phyloP scores from a whole-genome alignment of 1,139 yeast species.

The Yamadazyma blattariae region DNA sequence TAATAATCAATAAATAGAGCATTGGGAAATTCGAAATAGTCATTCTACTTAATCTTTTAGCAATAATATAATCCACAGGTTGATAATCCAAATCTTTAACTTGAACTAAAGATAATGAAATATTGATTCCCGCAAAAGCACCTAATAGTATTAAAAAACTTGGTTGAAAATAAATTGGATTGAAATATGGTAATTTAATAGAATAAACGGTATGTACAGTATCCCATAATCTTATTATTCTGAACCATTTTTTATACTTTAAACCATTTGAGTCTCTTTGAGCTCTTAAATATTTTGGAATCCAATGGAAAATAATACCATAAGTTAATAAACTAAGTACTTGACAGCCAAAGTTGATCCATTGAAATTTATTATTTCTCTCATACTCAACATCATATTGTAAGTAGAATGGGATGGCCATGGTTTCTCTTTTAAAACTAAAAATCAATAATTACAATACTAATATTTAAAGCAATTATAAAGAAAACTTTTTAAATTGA shows the following conservation, averaged over 20 bases:
- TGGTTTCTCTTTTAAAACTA: too few relatives aligned
- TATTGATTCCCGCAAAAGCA: constrained; percentile 28
- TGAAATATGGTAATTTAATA: constrained; percentile 19
- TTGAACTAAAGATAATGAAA: constrained; percentile 22
- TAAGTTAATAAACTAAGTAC: constrained; percentile 27
- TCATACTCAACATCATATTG: constrained; percentile 33
- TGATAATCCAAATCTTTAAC: constrained; percentile 40
- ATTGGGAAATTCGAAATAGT: constrained; percentile 44
- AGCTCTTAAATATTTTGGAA: constrained; percentile 25
- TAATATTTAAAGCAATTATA: too few relatives aligned
- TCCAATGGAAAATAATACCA: constrained; percentile 43
- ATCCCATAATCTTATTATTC: constrained; percentile 26
- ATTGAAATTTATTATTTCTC: constrained; percentile 34
- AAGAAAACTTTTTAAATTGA: too few relatives aligned
- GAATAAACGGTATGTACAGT: constrained; percentile 24
- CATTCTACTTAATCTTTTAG: constrained; percentile 42
- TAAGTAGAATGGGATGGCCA: constrained; percentile 19
- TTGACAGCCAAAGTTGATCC: constrained; percentile 32
- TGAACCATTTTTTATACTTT: constrained; percentile 19
- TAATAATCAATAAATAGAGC: constrained; percentile 33
- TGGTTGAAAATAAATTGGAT: constrained; percentile 36
- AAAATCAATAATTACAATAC: too few relatives aligned
- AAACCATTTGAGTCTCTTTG: constrained; percentile 13
- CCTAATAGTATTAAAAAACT: constrained; percentile 29
- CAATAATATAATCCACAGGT: constrained; percentile 37